Conservation (phyloP, 495 filamentous ascomycete genomes). For the Neurospora africana region DNA sequence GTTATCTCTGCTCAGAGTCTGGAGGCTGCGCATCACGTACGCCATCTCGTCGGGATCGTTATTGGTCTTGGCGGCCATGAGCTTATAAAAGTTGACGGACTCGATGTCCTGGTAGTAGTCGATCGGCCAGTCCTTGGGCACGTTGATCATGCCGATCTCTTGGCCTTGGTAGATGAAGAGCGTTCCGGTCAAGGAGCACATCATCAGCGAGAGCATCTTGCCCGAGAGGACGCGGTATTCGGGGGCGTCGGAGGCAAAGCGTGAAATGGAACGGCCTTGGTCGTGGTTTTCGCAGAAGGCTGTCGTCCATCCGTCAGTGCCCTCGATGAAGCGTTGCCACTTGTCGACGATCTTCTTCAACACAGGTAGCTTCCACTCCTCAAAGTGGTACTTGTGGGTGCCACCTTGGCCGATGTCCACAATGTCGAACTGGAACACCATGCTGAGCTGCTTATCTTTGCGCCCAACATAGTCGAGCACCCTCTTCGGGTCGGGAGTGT, state of each 20-base stretch:
- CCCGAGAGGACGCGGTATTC: conserved; percentile 36
- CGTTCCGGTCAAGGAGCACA: conserved; percentile 49
- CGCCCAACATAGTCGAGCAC: conserved; percentile 49
- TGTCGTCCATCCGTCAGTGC: conserved; percentile 62
- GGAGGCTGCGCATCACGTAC: conserved; percentile 44
- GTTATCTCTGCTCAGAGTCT: conserved; percentile 47
- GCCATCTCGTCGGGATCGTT: conserved; percentile 35
- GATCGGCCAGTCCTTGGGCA: conserved; percentile 52
- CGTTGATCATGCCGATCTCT: conserved; percentile 66
- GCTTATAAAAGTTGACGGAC: conserved; percentile 50
- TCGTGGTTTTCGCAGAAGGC: conserved; percentile 62
- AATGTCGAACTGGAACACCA: conserved; percentile 67
- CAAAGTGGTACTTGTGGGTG: conserved; percentile 28
- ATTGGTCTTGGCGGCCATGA: conserved; percentile 15
- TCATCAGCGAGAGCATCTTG: conserved; percentile 45
- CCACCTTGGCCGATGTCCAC: conserved; percentile 49
- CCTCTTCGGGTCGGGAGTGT: conserved; percentile 45
- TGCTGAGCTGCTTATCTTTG: conserved; percentile 53
- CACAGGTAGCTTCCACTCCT: conserved; percentile 39
- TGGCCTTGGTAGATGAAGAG: conserved; percentile 70
- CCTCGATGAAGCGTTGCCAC: conserved; percentile 60
- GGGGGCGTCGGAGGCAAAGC: conserved; percentile 29
- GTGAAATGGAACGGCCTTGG: conserved; percentile 15
- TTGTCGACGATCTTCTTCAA: conserved; percentile 49
- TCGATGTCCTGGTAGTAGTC: conserved; percentile 66